These are phyloP conservation scores for Fusarium veterinarium DNA, from an alignment of 2,329 filamentous ascomycete genomes.

Conservation along the genomic window DNA sequence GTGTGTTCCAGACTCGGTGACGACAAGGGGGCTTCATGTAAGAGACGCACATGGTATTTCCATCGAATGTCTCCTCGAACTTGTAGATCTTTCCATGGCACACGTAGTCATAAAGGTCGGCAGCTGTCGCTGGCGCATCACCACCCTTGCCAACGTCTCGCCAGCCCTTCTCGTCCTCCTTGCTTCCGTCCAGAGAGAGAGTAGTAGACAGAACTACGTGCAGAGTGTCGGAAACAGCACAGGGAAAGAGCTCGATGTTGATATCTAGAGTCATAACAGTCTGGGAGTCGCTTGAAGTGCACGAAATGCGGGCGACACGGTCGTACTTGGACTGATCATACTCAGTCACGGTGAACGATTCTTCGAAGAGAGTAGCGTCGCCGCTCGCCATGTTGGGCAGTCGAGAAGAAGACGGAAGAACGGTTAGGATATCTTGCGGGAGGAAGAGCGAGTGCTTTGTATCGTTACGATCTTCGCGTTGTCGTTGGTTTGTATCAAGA, in stretches of 20 bases:
- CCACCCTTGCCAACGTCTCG: constrained; percentile 73
- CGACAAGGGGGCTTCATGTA: background rate
- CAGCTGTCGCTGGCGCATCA: constrained; percentile 69
- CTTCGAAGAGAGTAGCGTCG: constrained; percentile 94
- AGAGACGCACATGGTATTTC: constrained; percentile 78
- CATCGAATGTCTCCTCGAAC: constrained; percentile 82
- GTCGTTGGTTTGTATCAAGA: constrained; percentile 17
- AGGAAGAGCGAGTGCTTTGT: background rate
- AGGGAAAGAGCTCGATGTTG: constrained; percentile 91
- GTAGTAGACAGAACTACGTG: constrained; percentile 87
- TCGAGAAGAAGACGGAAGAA: background rate
- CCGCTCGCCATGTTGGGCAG: constrained; percentile 57
- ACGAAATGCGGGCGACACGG: constrained; percentile 87
- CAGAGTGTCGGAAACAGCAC: constrained; percentile 78
- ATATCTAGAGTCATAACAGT: constrained; percentile 89
- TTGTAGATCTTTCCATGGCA: constrained; percentile 90
- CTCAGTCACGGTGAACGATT: constrained; percentile 84
- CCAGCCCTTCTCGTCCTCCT: constrained; percentile 83
- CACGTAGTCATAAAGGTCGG: constrained; percentile 88
- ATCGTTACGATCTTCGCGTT: constrained; percentile 4
- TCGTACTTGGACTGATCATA: constrained; percentile 93
- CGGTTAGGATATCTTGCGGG: background rate
- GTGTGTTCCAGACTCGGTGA: background rate
- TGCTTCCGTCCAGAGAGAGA: constrained; percentile 85
- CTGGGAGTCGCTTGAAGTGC: constrained; percentile 78